Evolutionary conservation across 768 basidiomycete genomes (phyloP), one percentile per base, ranked within the genome.

Genomic region (Boletus insuetus): DNA sequence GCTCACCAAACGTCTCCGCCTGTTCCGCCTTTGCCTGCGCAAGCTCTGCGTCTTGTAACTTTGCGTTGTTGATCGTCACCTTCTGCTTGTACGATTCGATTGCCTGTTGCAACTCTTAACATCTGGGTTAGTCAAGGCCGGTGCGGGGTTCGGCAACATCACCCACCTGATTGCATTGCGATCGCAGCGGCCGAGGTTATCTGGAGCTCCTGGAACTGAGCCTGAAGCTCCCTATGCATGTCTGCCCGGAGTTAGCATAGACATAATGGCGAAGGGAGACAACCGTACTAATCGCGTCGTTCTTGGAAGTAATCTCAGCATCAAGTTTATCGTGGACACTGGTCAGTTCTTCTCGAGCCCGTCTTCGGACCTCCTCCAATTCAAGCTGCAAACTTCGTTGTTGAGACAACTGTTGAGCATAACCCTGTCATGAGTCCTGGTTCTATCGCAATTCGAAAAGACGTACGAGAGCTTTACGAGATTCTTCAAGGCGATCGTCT

Each of bases 41-140:
- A 48, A 89, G 82, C 63, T 91, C 89, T 1, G 84, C 79, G 13
- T 81, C 81, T 66, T 91, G 85, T 20, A 89, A 76, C 11, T 81
- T 79, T 43, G 79, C 77, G 31, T 83, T 79, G 53, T 83, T 82
- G 1, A 77, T 73, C 46, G 80, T 77, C 34, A 82, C 78, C 63
- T 89, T 88, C 31, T 79, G 72, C 64, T 86, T 84, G 71, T 87
- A 84, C 17, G 82, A 76, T 58, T 87, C 81, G 20, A 89, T 75
- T 1, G 81, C 82, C 41, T 82, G 80, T 52, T 82, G 82, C 19
- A 89, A 63, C 60, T 90, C 89, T 83, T 61, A 32, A 49, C 17
- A 54, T 29, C 51, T 43, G 14, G 35, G 41, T 57, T 29, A 51
- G 9, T 39, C 40, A 16, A 54, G 20, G 34, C 46, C 45, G 7